Conservation (phyloP, 805 yeast genomes). For the Scheffersomyces ergatensis region DNA sequence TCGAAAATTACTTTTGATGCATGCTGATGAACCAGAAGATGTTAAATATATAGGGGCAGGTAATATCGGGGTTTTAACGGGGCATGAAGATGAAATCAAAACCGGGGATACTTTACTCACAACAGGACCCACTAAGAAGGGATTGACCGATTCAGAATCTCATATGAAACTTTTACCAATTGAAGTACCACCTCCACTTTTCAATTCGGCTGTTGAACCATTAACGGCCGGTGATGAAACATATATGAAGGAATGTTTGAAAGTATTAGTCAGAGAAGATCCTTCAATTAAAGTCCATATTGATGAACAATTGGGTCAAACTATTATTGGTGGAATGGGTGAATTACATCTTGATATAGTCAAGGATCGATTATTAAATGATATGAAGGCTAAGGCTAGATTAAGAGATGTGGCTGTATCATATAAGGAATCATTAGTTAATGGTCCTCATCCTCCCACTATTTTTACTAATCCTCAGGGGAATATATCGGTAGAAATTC, state of each 20-base stretch:
- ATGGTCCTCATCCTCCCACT: constrained; percentile 11
- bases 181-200: constrained; percentile 87
- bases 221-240: constrained; percentile 76
- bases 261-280: constrained; percentile 74
- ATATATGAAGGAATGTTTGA: constrained; percentile 67
- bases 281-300: constrained; percentile 74
- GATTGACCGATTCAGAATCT: constrained; percentile 43
- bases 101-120: constrained; percentile 91
- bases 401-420: constrained; percentile 86
- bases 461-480: constrained; percentile 15
- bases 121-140: constrained; percentile 46
- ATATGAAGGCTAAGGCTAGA: constrained; percentile 77
- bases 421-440: constrained; percentile 65
- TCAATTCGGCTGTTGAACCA: constrained; percentile 83
- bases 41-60: constrained; percentile 66
- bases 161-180: constrained; percentile 68
- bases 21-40: constrained; percentile 82
- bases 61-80: constrained; percentile 87
- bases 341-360: constrained; percentile 92
- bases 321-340: constrained; percentile 93
- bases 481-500: constrained; percentile 19
- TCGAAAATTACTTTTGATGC: constrained; percentile 74
- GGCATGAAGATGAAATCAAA: constrained; percentile 61
- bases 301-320: constrained; percentile 88
- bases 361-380: constrained; percentile 71